Base-by-base conservation (phyloP, 169 alveolate genomes). In the Neospora caninum region DNA sequence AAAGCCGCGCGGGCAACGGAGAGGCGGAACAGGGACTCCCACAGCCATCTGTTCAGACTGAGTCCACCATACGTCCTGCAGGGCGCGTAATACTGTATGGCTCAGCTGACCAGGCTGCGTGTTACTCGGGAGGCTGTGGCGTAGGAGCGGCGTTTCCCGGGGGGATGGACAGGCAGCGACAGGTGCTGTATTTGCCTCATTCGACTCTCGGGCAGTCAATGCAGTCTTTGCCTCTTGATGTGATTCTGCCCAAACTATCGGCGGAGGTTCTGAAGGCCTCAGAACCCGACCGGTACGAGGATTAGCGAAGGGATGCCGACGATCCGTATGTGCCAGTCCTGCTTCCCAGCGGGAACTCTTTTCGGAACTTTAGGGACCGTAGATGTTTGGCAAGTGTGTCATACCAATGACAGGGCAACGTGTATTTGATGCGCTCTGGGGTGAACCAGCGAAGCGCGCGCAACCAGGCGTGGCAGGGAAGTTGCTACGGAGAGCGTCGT, bases 251-350 rank as follows among this genome's bases (percentile, higher is more conserved):
- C 31, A 64, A 64, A 22, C 34, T 64, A 22, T 64, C n/a, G 20
- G n/a, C 73, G 31, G 73, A 64, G 73, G 73, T 64, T 64, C n/a
- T 64, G n/a, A 64, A 64, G 73, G 73, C 73, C 73, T 64, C 73
- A 64, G 73, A 64, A 27, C 73, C 73, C 73, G 73, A 64, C 31
- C 73, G 73, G 25, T 64, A 64, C 73, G 73, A 64, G 31, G 73
- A 64, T 22, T 64, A 64, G 73, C n/a, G 7, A 64, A 29, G 73
- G n/a, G 31, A 64, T 1, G n/a, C 31, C 58, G 22, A 13, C 58
- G 58, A 13, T 13, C 22, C 22, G 22, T 49, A 49, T 4, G 58
- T 7, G 58, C n/a, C 73, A 6, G 25, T 29, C 73, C 16, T 64
- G 31, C n/a, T 13, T 22, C 73, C 73, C 18, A n/a, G 18, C 64